Evolutionary conservation across 2,329 filamentous ascomycete genomes (phyloP), one percentile per base, ranked within the genome.

Genomic region (Graphilbum fragrans): DNA sequence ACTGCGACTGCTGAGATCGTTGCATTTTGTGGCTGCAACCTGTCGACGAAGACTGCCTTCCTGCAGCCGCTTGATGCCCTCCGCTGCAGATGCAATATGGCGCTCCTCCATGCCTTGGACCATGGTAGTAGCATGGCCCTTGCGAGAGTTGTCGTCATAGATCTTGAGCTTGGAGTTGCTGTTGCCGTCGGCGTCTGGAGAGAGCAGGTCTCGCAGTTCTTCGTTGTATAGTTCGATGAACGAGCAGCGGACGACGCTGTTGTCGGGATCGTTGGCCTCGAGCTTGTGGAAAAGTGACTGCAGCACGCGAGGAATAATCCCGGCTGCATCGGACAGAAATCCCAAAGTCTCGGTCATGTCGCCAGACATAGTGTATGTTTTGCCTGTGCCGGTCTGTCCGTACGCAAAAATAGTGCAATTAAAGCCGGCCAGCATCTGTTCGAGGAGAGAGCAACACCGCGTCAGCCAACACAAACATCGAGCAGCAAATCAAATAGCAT

Each of bases 381-480:
- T 98, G 52, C 92, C 92, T 0, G 92, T 98, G 35, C 92, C 92
- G 0, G 92, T 98, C 60, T 98, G 92, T 21, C 92, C 92, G 58
- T 98, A 98, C 27, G 92, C 92, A 54, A 98, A 98, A 45, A 98
- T 94, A 5, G 92, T 98, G 64, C 92, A 98, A 60, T 98, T 98
- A 65, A 86, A 96, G 40, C 92, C 92, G 20, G 80, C 74, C 34
- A 98, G 73, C 71, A 96, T 94, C 86, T 94, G 51, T 10, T 50
- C 2, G 16, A 17, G 29, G 2, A 34, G 8, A 8, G 20, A 32
- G 6, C 37, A 7, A 22, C 2, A 14, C 5, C 19, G 21, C 2
- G 35, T 9, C 18, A 17, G 23, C 12, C 12, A 7, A 27, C 7
- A 27, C 7, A 27, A n/a, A n/a, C n/a, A n/a, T n/a, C n/a, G n/a